Evolutionary conservation across 495 filamentous ascomycete species (phyloP), one percentile per base, ranked within the genome.

Genomic region (Lepidopterella palustris): DNA sequence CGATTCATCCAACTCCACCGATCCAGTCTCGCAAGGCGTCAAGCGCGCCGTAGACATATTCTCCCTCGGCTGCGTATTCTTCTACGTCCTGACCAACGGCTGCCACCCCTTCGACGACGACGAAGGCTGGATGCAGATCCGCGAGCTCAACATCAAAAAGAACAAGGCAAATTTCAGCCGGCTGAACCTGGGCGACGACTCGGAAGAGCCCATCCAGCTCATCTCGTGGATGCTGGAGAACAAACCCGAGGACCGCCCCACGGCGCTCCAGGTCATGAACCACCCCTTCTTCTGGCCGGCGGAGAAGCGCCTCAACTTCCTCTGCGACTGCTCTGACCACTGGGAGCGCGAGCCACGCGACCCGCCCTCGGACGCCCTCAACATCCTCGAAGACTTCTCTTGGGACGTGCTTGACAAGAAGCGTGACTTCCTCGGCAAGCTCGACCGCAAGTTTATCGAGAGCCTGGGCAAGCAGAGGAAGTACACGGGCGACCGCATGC

Each of bases 21-120:
- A 64, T 35, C 67, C 65, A 9, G 67, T 68, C 6, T 55, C 68
- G 27, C 62, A 67, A 23, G 88, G 92, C 20, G 93, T 93, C 25
- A 98, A 95, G 25, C 84, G 92, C 4, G 87, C 93, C 23, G 96
- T 97, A 64, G 93, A 98, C 70, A 95, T 97, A 27, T 98, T 97
- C 75, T 93, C 90, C 2, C 79, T 97, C 26, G 93, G 93, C 6
- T 89, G 96, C 47, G 91, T 97, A 49, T 97, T 95, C 74, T 97
- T 89, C 73, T 98, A 96, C 66, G 90, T 97, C 53, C 80, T 97
- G 32, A 95, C 95, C 2, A 82, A 86, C 56, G 93, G 93, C 39
- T 78, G 77, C n/a, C 93, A 98, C 74, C 93, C 95, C 1, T 98
- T 92, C 69, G 93, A 96, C 68, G 91, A 90, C 67, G 86, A 89